Percentiles rank a stretch among this genome's conserved stretches.
Evolutionary conservation across 441 rosid genomes (phyloP).

Genomic region (Populus hybrid): DNA sequence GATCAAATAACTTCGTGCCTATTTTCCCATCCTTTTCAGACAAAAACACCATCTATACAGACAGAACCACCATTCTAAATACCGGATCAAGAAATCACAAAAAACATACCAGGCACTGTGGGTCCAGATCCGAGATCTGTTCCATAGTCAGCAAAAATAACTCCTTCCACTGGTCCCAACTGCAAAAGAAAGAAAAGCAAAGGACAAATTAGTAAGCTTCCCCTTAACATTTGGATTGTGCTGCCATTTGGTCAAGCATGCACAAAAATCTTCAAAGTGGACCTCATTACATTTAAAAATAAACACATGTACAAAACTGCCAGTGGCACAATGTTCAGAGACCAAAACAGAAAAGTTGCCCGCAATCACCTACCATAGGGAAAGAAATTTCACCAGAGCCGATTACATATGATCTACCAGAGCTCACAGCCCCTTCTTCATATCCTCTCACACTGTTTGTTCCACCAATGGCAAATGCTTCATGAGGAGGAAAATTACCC

Average conservation of each 20-base stretch:
- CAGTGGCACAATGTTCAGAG: background rate
- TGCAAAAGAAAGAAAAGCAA: slow-evolving; percentile 28
- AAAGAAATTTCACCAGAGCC: slow-evolving; percentile 85
- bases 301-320: background rate
- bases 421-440: slow-evolving; percentile 94
- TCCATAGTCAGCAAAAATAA: slow-evolving; percentile 89
- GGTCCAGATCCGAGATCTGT: slow-evolving; percentile 82
- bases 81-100: background rate
- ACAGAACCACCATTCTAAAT: background rate
- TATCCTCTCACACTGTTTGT: slow-evolving; percentile 96
- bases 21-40: background rate
- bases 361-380: slow-evolving; percentile 57
- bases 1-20: background rate
- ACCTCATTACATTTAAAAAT: no score
- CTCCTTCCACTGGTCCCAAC: slow-evolving; percentile 88
- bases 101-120: slow-evolving; percentile 62
- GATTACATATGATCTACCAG: slow-evolving; percentile 83
- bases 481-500: slow-evolving; percentile 91
- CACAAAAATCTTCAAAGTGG: background rate
- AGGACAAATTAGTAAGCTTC: background rate
- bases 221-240: background rate
- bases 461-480: slow-evolving; percentile 93
- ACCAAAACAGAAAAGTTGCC: background rate
- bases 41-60: background rate
- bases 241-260: background rate